A percentile compares a stretch with the other conserved stretches of the same genome.
These are phyloP conservation scores for Lachancea dasiensis DNA, from an alignment of 805 yeast species.

Conservation along the genomic window DNA sequence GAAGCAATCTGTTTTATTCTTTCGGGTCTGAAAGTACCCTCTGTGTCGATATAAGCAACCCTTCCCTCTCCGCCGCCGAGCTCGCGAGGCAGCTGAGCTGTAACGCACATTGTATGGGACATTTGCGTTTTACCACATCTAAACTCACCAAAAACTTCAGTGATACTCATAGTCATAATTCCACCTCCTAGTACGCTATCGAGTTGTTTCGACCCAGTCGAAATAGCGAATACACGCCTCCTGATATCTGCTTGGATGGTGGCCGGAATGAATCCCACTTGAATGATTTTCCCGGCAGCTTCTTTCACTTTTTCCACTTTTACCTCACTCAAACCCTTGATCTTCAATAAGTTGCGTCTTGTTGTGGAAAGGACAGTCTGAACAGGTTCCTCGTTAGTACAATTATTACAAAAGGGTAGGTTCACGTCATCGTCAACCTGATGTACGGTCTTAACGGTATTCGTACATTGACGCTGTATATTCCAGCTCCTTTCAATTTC, in stretches of 20 bases:
- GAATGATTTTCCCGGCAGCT: slow-evolving; percentile 61
- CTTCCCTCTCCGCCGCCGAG: slow-evolving; percentile 81
- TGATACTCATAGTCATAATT: slow-evolving; percentile 66
- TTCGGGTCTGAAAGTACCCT: slow-evolving; percentile 77
- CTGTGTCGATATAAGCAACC: slow-evolving; percentile 73
- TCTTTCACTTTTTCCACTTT: slow-evolving; percentile 72
- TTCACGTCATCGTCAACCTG: too few species aligned
- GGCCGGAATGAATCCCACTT: slow-evolving; percentile 70
- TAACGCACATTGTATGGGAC: slow-evolving; percentile 72
- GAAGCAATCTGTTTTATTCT: slow-evolving; percentile 59
- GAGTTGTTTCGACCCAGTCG: slow-evolving; percentile 67
- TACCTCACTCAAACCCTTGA: slow-evolving; percentile 68
- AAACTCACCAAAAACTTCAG: slow-evolving; percentile 77
- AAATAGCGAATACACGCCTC: slow-evolving; percentile 54
- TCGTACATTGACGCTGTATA: slow-evolving; percentile 58
- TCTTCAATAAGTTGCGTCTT: slow-evolving; percentile 54
- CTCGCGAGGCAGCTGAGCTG: slow-evolving; percentile 61
- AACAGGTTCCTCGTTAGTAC: background rate
- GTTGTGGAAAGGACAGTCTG: slow-evolving; percentile 54
- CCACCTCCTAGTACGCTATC: slow-evolving; percentile 73
- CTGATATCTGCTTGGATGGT: slow-evolving; percentile 60
- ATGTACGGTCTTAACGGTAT: background rate
- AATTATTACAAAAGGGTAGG: background rate
- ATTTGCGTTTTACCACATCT: slow-evolving; percentile 80
- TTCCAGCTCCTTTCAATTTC: slow-evolving; percentile 61